Base-by-base conservation (phyloP, 1,284 basidiomycete species). In the Moesziomyces parantarcticus region DNA sequence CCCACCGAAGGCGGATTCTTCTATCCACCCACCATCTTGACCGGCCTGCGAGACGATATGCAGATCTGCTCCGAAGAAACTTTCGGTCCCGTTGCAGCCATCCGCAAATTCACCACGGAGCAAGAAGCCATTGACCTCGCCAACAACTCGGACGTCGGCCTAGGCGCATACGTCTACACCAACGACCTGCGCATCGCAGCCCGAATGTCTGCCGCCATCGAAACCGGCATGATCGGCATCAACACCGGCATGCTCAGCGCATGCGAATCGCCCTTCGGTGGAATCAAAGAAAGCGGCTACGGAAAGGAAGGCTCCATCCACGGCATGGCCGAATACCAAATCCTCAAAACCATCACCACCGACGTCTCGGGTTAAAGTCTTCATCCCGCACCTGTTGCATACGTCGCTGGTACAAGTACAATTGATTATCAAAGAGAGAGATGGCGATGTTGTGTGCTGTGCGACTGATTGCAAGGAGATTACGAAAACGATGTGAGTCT, bases 1-100 rank as follows among this genome's bases (percentile, higher is more conserved):
- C 58, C 58, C 3, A 20, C 20, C n/a, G 32, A 26, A n/a, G 56
- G 62, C 1, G 76, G 71, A 4, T 76, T 32, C 65, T 81, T 76
- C 52, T 65, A 78, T 36, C 68, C 71, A 25, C 78, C 79, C 8
- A 81, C 79, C 13, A 70, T 81, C 51, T 66, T 81, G 13, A 64
- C 66, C 1, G 69, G 68, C 1, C 54, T 69, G 26, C 59, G 42
- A 29, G 61, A 74, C 45, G 64, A 57, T 36, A 78, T 77, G 75
- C 61, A 67, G 34, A 73, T 81, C 43, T 62, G 74, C 21, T 44
- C 54, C 22, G 75, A 78, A 44, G 78, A 81, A 32, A 78, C 79
- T 21, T 81, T 81, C 43, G 79, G 79, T 13, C 79, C 79, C 14
- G 69, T 81, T 5, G 61, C 67, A 0, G 66, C 70, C 8, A 71